Evolutionary conservation across 2,329 filamentous ascomycete genomes (phyloP).

Genomic region (Ustilaginoidea virens): DNA sequence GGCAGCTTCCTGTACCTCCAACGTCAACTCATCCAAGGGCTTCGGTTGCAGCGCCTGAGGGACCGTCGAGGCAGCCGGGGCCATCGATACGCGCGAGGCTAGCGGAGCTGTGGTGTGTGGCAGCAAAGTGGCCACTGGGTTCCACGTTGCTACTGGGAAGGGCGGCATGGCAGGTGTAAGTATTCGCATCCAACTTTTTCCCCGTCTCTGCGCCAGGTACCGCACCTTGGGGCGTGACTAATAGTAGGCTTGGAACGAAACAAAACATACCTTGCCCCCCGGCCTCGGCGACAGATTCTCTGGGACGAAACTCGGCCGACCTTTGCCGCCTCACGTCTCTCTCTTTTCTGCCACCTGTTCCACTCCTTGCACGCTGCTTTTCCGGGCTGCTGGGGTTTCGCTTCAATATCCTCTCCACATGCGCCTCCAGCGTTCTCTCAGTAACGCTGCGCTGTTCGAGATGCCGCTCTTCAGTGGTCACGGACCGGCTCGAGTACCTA

Average conservation of each 20-base stretch:
- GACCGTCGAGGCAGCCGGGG: constrained; percentile 63
- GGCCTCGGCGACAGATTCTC: constrained; percentile 30
- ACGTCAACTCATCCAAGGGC: constrained; percentile 54
- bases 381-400: constrained; percentile 48
- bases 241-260: too few relatives aligned
- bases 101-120: constrained; percentile 55
- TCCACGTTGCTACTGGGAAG: constrained; percentile 58
- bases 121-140: constrained; percentile 61
- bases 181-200: too few relatives aligned
- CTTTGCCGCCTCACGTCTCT: constrained; percentile 25
- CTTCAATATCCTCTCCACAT: constrained; percentile 45
- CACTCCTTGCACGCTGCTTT: constrained; percentile 29
- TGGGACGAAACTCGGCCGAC: constrained; percentile 27
- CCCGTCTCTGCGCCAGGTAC: too few relatives aligned
- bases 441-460: constrained; percentile 38
- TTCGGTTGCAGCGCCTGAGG: constrained; percentile 54
- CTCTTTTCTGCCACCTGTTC: constrained; percentile 21
- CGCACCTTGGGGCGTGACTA: too few relatives aligned
- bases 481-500: constrained; percentile 25
- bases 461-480: constrained; percentile 24
- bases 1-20: constrained; percentile 72
- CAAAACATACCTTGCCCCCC: constrained; percentile 32
- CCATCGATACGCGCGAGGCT: constrained; percentile 45
- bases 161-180: too few relatives aligned
- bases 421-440: constrained; percentile 41